Base-by-base conservation (phyloP, 2,329 filamentous ascomycete genomes). In the Alternaria rosae region DNA sequence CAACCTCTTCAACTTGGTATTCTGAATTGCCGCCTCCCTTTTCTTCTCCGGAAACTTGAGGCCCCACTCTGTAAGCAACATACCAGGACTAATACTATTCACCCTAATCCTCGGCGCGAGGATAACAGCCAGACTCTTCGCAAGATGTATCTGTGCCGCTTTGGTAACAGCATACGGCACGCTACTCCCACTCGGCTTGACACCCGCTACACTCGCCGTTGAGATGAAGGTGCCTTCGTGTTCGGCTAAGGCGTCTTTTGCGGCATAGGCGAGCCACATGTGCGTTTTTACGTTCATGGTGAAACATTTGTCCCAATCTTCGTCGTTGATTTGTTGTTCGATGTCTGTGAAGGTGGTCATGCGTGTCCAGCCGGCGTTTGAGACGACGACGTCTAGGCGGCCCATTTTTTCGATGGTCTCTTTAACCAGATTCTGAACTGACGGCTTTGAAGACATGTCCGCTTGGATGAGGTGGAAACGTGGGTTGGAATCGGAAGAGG, bases 101-200 rank as follows among this genome's bases (percentile, higher is more conserved):
- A 89, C 82, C 43, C 89, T 81, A 21, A 90, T 81, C 76, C 89
- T 89, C 2, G 83, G 81, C 1, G 88, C 88, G 66, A 89, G 85
- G 13, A 86, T 87, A 56, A 84, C 80, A 4, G 89, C 89, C 43
- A 91, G 78, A 61, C 87, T 87, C 71, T 88, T 89, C 81, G 89
- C 88, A 47, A 91, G 78, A 77, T 91, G 89, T 55, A 91, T 79
- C 60, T 87, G 86, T 11, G 92, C 92, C 1, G 92, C 91, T 75
- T 95, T 95, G 20, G 91, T 91, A 6, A 93, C 90, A 0, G 89
- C 84, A 73, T 95, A 95, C 6, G 92, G 87, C 85, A 89, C 83
- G 50, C 83, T 85, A 85, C 87, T 90, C 1, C 89, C 89, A 61
- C 84, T 87, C 0, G 87, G 85, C 69, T 85, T 87, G 2, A 91